Percentiles rank a stretch among this genome's conserved stretches.
These are phyloP conservation scores for Russula abietina DNA, from an alignment of 768 basidiomycete genomes.

Conservation along the genomic window DNA sequence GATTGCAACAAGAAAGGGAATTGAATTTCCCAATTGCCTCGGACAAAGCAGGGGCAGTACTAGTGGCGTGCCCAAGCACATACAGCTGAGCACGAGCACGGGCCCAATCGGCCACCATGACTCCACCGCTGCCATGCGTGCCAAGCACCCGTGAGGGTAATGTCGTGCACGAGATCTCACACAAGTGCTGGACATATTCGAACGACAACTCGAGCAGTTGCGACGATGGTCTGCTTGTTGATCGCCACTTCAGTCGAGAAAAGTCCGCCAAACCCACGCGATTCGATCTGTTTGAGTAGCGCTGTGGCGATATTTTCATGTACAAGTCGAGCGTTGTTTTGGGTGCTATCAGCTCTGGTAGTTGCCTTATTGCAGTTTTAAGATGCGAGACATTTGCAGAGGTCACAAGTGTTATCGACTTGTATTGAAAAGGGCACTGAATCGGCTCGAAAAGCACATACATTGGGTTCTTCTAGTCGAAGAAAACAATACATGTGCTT, in stretches of 20 bases:
- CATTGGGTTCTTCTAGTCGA: too few species aligned
- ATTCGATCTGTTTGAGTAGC: conserved; percentile 90
- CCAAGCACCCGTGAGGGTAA: conserved; percentile 58
- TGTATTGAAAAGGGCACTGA: too few species aligned
- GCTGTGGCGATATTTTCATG: conserved; percentile 99
- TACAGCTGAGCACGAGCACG: too few species aligned
- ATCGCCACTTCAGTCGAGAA: conserved; percentile 96
- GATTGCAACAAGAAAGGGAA: too few species aligned
- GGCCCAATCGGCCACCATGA: too few species aligned
- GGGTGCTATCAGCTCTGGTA: conserved; percentile 93
- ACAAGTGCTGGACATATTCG: conserved; percentile 85
- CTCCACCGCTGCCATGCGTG: conserved; percentile 31
- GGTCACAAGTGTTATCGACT: too few species aligned
- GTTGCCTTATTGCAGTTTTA: conserved; percentile 93
- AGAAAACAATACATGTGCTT: too few species aligned
- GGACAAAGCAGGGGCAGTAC: too few species aligned
- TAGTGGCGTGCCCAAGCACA: too few species aligned
- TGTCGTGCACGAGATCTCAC: conserved; percentile 92
- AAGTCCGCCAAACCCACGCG: conserved; percentile 87
- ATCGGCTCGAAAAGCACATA: too few species aligned
- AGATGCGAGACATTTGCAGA: conserved; percentile 91
- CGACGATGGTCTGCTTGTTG: too few species aligned
- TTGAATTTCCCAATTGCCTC: too few species aligned
- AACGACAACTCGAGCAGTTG: conserved; percentile 80
- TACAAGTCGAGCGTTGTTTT: conserved; percentile 97